Percentiles rank a stretch among this genome's conserved stretches.
phyloP scores from a whole-genome alignment of 2,329 filamentous ascomycete species.

The Ascocoryne sarcoides region DNA sequence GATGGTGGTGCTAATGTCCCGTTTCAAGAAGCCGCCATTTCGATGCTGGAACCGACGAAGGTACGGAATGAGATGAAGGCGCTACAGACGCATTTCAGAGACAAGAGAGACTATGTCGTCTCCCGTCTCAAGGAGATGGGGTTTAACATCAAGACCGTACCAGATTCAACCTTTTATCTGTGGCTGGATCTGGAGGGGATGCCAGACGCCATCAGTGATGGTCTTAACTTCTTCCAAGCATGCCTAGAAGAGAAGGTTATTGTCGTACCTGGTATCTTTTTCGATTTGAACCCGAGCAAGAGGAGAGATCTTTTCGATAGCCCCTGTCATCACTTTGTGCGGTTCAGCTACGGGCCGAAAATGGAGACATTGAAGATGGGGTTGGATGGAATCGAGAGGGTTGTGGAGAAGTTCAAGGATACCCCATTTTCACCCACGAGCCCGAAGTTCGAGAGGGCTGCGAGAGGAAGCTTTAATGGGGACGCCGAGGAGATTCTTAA shows the following conservation, averaged over 20 bases:
- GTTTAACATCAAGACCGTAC: slow-evolving; percentile 74
- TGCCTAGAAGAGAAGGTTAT: slow-evolving; percentile 92
- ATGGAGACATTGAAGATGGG: slow-evolving; percentile 73
- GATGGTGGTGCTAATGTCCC: slow-evolving; percentile 92
- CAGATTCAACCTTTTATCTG: slow-evolving; percentile 91
- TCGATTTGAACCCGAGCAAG: slow-evolving; percentile 86
- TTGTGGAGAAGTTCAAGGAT: slow-evolving; percentile 54
- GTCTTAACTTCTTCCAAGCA: slow-evolving; percentile 93
- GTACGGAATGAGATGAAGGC: slow-evolving; percentile 83
- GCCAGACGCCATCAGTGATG: slow-evolving; percentile 78
- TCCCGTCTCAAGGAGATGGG: slow-evolving; percentile 74
- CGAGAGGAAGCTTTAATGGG: no score
- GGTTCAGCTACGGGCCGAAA: slow-evolving; percentile 74
- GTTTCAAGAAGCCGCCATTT: slow-evolving; percentile 87
- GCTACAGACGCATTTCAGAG: slow-evolving; percentile 78
- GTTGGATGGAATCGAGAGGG: slow-evolving; percentile 75
- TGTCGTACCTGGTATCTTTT: slow-evolving; percentile 95
- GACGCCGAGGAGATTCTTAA: no score
- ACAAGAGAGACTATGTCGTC: slow-evolving; percentile 89
- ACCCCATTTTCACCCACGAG: no score
- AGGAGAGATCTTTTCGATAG: slow-evolving; percentile 87
- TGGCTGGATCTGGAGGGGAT: slow-evolving; percentile 64
- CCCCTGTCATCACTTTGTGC: slow-evolving; percentile 87
- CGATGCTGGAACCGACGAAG: slow-evolving; percentile 80
- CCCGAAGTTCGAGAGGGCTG: no score